A percentile compares a stretch with the other conserved stretches of the same genome.
Conservation (phyloP, 805 yeast genomes). For the Millerozyma miso region DNA sequence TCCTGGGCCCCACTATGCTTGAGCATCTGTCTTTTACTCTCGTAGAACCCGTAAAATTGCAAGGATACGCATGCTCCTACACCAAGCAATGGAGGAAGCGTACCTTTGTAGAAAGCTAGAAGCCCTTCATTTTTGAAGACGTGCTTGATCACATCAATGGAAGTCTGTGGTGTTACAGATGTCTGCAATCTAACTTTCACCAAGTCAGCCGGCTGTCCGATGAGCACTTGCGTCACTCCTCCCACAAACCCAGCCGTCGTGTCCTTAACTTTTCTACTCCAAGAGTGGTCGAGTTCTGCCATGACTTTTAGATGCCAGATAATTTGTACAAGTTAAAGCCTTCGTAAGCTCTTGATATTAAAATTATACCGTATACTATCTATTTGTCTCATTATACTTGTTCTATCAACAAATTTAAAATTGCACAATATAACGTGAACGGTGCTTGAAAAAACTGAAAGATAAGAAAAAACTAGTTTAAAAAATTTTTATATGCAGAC, state of each 20-base stretch:
- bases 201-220: conserved; percentile 45
- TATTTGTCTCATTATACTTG: background rate
- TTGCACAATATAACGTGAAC: conserved; percentile 13
- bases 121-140: conserved; percentile 40
- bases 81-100: conserved; percentile 41
- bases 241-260: conserved; percentile 43
- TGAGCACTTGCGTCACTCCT: conserved; percentile 44
- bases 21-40: conserved; percentile 56
- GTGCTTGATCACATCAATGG: conserved; percentile 28
- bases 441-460: background rate
- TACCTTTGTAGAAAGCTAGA: conserved; percentile 43
- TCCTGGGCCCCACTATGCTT: conserved; percentile 21
- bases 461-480: background rate
- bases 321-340: too few relatives aligned
- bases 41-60: conserved; percentile 70
- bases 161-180: conserved; percentile 23
- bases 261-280: conserved; percentile 36
- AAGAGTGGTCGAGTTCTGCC: conserved; percentile 28
- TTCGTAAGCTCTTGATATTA: background rate
- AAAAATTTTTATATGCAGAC: background rate
- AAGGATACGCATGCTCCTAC: conserved; percentile 62
- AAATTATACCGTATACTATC: background rate
- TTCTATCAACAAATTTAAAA: background rate
- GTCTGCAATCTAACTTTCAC: conserved; percentile 43
- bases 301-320: too few relatives aligned